These are phyloP conservation scores for Cutaneotrichosporon spelunceum DNA, from an alignment of 1,284 basidiomycete species.

Conservation along the genomic window DNA sequence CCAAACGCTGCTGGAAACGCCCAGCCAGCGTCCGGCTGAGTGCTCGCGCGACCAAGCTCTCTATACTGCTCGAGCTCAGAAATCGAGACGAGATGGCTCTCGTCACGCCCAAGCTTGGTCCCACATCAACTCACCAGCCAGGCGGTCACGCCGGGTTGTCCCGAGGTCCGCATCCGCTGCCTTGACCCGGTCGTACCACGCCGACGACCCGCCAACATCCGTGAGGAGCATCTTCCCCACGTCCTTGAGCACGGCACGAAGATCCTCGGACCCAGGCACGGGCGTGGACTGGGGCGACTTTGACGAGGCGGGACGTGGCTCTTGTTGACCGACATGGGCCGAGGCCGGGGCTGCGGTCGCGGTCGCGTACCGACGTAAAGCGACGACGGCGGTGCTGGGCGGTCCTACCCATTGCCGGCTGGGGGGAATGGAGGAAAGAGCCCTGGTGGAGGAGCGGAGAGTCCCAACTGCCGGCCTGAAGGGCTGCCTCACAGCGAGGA, in stretches of 20 bases:
- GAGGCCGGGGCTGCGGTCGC: neutral
- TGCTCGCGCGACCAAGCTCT: neutral
- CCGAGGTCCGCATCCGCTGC: constrained; percentile 25
- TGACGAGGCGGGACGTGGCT: neutral
- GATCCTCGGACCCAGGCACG: constrained; percentile 1
- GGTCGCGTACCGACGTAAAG: constrained; percentile 2
- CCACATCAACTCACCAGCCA: constrained; percentile 33
- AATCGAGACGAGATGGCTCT: neutral
- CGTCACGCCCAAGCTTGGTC: neutral
- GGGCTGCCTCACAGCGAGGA: neutral
- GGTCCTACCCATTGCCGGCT: neutral
- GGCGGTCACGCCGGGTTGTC: constrained; percentile 18
- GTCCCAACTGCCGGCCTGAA: neutral
- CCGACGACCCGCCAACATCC: constrained; percentile 40
- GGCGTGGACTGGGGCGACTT: neutral
- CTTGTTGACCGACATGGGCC: neutral
- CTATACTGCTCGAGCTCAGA: neutral
- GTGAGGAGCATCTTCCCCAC: constrained; percentile 26
- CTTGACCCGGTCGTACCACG: constrained; percentile 34
- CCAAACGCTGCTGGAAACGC: neutral
- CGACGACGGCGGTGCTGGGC: neutral
- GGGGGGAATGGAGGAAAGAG: neutral
- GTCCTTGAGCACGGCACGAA: constrained; percentile 4
- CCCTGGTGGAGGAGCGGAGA: neutral
- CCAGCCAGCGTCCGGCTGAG: neutral